Base-by-base conservation (phyloP, 805 yeast species). In the Allodekkera sacchari region DNA sequence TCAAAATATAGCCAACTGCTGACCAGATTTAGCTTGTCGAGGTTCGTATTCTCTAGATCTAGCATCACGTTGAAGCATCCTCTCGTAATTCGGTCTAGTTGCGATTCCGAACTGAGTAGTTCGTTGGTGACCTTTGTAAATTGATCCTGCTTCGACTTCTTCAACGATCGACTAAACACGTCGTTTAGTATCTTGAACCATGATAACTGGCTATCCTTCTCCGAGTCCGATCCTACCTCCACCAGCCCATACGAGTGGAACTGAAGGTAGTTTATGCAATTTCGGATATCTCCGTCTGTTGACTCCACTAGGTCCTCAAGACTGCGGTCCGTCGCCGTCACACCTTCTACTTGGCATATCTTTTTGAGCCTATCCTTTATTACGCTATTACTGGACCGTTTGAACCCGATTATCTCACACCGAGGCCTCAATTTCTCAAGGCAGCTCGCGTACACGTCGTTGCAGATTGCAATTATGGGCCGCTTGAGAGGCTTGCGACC, bases 401-500 rank as follows among this genome's bases (percentile, higher is more conserved):
- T 67, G 47, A 87, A 81, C 6, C 71, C 53, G 2, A 89, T 63
- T 6, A 83, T 63, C 45, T 89, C 96, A 40, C 89, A 74, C 37
- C 67, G 58, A 1, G 80, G 79, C 38, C 89, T 72, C 38, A 89
- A 60, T 35, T 73, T 75, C 32, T 84, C 94, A 55, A 89, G 61
- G 1, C 83, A 73, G 3, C 77, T 71, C 0, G 83, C 71, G 52
- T 83, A 87, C 2, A 83, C 66, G 48, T 92, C 95, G 49, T 89
- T 92, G 52, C 96, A 94, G 34, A 92, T 74, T 25, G 95, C 88
- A 33, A 89, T 83, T 13, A 92, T 84, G 2, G 97, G 97, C 42
- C 97, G 66, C 44, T 67, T 63, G 26, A 92, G 53, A 5, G 77
- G 55, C 22, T 57, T 40, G 17, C n/a, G n/a, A n/a, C n/a, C n/a